Base-by-base conservation (phyloP, 1,284 basidiomycete species). In the Cutaneotrichosporon sp. region DNA sequence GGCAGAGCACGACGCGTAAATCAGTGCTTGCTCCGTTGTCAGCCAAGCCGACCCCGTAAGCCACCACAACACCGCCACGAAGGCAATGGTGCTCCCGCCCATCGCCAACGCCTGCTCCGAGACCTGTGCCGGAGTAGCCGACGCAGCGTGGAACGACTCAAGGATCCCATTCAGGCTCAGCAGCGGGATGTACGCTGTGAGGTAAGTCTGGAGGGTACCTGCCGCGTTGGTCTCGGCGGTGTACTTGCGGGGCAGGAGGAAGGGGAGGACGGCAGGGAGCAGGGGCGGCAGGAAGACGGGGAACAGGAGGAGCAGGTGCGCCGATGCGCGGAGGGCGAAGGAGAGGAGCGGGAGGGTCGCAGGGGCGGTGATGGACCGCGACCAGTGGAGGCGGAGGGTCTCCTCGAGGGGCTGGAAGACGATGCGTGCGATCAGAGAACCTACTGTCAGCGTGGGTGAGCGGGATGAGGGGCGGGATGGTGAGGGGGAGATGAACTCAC, bases 341-440 rank as follows among this genome's bases (percentile, higher is more conserved):
- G 75, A 69, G 20, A 83, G 75, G 16, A 82, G 65, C 3, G 65
- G 66, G 16, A 73, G 57, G 13, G 69, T 69, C 11, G 64, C 51
- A 14, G 63, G 47, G 53, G 51, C 60, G 14, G 24, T 68, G 14
- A 62, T 53, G 1, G 83, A 75, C 29, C 90, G 81, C 9, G 92
- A 92, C 77, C 95, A 97, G 77, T 89, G 92, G 1, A 95, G 83
- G 1, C 93, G 86, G 5, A 89, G 86, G 0, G 90, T 89, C 76
- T 97, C 94, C 78, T 97, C 95, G 27, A 95, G 85, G 0, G 94
- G 94, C 70, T 95, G 94, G 72, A 97, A 94, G 38, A 95, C 75
- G 67, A 97, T 90, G 14, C 94, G 87, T 8, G 93, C 93, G 34
- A 95, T 82, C 14, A 97, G 84, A 1, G 93, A 95, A 52, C 94